These are phyloP conservation scores for Solanum hybrid DNA, from an alignment of 305 asterid species.

Conservation along the genomic window DNA sequence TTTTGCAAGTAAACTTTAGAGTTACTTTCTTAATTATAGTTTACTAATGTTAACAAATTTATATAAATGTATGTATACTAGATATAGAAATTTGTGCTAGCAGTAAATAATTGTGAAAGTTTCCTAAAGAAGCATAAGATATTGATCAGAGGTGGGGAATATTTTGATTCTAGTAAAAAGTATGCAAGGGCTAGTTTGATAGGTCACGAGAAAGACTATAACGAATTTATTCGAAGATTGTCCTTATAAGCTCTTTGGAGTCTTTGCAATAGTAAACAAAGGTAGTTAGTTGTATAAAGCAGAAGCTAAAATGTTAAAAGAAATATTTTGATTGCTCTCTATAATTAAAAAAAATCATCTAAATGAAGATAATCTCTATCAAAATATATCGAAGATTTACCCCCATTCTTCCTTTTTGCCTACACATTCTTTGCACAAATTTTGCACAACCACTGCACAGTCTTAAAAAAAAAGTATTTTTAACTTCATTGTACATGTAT, in stretches of 20 bases:
- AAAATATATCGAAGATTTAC: not conserved
- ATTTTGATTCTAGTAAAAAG: constrained; percentile 46
- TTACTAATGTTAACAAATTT: not conserved
- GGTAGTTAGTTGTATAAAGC: not conserved
- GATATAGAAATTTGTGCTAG: not conserved
- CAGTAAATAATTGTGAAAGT: constrained; percentile 7
- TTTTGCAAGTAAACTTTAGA: not conserved
- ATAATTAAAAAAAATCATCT: not conserved
- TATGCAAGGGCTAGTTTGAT: constrained; percentile 53
- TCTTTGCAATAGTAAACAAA: not conserved
- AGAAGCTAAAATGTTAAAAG: not conserved
- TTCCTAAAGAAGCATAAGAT: constrained; percentile 52
- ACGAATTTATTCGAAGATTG: constrained; percentile 39
- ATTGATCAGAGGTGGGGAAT: constrained; percentile 48
- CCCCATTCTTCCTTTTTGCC: not conserved
- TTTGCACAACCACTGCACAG: not conserved
- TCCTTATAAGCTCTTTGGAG: constrained; percentile 23
- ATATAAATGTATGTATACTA: not conserved
- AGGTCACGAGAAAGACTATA: constrained; percentile 42
- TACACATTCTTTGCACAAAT: not conserved
- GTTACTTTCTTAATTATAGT: not conserved
- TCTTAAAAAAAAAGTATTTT: too few species aligned
- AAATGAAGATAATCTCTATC: not conserved
- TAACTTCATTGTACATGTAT: not conserved
- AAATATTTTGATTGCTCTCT: not conserved